Base-by-base conservation (phyloP, 2,329 filamentous ascomycete species). In the Penicillium brevicompactum region DNA sequence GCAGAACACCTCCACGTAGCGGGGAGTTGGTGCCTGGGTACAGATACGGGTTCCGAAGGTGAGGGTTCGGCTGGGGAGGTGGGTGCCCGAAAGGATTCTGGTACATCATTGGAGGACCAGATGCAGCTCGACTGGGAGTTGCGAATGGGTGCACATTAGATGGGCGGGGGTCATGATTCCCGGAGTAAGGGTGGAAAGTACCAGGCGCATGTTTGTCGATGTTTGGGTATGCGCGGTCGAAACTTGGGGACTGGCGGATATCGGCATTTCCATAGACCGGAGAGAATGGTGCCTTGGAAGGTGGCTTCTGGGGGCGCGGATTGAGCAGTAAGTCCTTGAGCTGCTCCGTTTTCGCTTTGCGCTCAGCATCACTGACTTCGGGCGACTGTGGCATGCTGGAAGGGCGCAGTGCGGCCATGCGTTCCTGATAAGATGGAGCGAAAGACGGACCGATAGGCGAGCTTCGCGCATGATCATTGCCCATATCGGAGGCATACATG, bases 401-500 rank as follows among this genome's bases (percentile, higher is more conserved):
- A 31, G 75, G 71, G 30, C 74, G 74, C 49, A 78, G 59, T 16
- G 76, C 76, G 47, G 75, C 73, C 69, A 79, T 78, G 49, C 76
- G 71, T 56, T 79, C 75, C 55, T 74, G 74, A 57, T 77, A 79
- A 8, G 77, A 74, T 13, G 87, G 88, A 4, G 88, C 87, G 69
- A 90, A 90, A 2, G 87, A 82, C 27, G 86, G 86, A 3, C 82
- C 88, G 62, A 86, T 82, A 30, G 80, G 76, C 44, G 76, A 79
- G 42, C 79, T 78, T 18, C 80, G 79, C 40, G 72, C 9, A 37
- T 46, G 74, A n/a, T 78, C 70, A 16, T 82, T 82, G 60, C 90
- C 86, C 44, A 92, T 77, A 67, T 95, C 91, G 58, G 86, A 81
- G 7, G 85, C 72, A 56, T 91, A 89, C 30, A 90, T 82, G 22